Base-by-base conservation (phyloP, 345 rosid species). In the Camelina laxa region DNA sequence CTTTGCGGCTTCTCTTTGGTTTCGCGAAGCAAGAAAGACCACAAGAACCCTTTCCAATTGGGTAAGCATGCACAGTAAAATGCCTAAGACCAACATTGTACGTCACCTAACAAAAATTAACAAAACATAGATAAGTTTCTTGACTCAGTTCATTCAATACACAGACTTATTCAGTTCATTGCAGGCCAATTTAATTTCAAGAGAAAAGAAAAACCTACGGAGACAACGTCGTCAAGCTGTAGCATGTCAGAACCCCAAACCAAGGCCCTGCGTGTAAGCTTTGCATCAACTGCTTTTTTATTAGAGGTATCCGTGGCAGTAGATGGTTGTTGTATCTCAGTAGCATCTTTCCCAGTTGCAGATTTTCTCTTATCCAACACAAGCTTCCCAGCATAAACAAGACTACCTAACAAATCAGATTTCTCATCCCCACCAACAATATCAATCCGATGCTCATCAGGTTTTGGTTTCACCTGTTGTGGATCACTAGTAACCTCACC, bases 11-110 rank as follows among this genome's bases (percentile, higher is more conserved):
- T 86, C 98, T 87, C 76, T 82, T 84, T 9, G 91, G 94, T 75
- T 90, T 90, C 45, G 86, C 63, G 65, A 95, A 90, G 85, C 90
- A 84, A 13, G 96, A 86, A 45, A 93, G 77, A 79, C 88, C 89
- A 81, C 84, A 91, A 49, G 91, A 85, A 53, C 82, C 79, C 79
- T 69, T 89, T 64, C 84, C 85, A 9, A 86, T 7, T 1, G 96
- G 99, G 78, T 89, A 95, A 50, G 97, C 80, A 80, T 95, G 98
- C 70, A 95, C 87, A 0, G 96, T 92, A 75, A 95, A 95, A 82
- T 90, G 93, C 74, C 94, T 86, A 70, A 92, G 87, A 47, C 97
- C 98, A 19, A 85, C 84, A 82, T 86, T 80, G 72, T 92, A 95
- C 7, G 99, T 84, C 59, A 95, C 84, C 98, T 94, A 87, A 27